These are phyloP conservation scores for Salisapilia sapeloensis DNA, from an alignment of 352 stramenopile genomes.

Conservation along the genomic window DNA sequence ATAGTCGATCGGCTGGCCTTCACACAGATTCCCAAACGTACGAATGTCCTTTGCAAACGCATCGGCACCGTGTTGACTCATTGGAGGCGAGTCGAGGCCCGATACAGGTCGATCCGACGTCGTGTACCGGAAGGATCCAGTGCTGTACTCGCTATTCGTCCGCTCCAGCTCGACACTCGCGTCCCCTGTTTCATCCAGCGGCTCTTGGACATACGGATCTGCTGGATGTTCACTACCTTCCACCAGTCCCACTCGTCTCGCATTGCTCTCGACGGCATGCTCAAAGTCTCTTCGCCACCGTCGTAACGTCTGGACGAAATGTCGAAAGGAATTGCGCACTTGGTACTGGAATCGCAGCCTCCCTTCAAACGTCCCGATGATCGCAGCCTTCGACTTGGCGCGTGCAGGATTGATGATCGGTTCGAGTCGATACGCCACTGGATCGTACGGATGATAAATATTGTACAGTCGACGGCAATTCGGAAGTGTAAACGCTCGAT, in stretches of 20 bases:
- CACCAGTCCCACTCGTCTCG: constrained; percentile 55
- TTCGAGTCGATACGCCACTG: constrained; percentile 91
- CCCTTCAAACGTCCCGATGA: constrained; percentile 74
- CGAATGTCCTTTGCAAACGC: constrained; percentile 17
- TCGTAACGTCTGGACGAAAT: constrained; percentile 58
- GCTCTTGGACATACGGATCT: too few relatives aligned
- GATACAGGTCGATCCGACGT: too few relatives aligned
- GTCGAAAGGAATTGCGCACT: constrained; percentile 62
- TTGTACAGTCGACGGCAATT: constrained; percentile 84
- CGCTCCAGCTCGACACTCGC: too few relatives aligned
- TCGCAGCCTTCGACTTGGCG: constrained; percentile 64
- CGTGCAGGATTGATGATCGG: constrained; percentile 76
- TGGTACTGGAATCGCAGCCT: constrained; percentile 77
- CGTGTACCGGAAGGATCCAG: too few relatives aligned
- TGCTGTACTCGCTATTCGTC: too few relatives aligned
- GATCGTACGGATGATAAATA: constrained; percentile 91
- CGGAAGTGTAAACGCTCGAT: constrained; percentile 47
- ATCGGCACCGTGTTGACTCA: too few relatives aligned
- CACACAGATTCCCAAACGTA: constrained; percentile 43
- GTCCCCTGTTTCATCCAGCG: too few relatives aligned
- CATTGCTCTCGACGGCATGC: constrained; percentile 41
- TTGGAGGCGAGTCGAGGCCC: too few relatives aligned
- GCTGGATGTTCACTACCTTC: too few relatives aligned
- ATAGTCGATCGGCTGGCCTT: constrained; percentile 68
- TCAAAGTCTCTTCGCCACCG: constrained; percentile 67